Percentiles rank a stretch among this genome's conserved stretches.
These are phyloP conservation scores for Xylariales sp. DNA, from an alignment of 2,329 filamentous ascomycete species.

Conservation along the genomic window DNA sequence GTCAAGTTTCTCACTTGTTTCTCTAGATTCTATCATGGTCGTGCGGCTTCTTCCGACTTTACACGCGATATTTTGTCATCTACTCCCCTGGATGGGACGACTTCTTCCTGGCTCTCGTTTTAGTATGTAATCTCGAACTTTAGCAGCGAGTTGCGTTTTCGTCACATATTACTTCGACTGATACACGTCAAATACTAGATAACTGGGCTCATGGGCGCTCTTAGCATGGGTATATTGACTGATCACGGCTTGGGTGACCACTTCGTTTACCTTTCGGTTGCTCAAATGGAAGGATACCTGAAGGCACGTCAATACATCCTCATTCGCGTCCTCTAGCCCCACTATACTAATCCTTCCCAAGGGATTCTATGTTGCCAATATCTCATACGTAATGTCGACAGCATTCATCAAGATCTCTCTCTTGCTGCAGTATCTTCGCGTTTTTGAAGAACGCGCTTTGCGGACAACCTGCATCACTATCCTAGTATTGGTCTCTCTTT, in stretches of 20 bases:
- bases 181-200: too few relatives aligned
- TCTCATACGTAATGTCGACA: constrained; percentile 18
- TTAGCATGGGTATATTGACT: too few relatives aligned
- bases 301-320: constrained; percentile 10
- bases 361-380: constrained; percentile 19
- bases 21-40: constrained; percentile 2
- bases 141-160: too few relatives aligned
- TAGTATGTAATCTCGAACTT: too few relatives aligned
- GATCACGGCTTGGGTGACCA: constrained; percentile 15
- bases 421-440: constrained; percentile 22
- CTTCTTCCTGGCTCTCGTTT: constrained; percentile 14
- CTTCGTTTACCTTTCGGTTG: constrained; percentile 10
- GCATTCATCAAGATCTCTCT: constrained; percentile 23
- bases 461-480: neutral
- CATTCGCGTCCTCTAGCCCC: neutral
- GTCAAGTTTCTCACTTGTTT: too few relatives aligned
- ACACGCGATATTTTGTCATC: constrained; percentile 15
- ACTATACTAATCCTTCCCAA: constrained; percentile 5
- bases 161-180: too few relatives aligned
- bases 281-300: constrained; percentile 12
- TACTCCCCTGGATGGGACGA: constrained; percentile 20
- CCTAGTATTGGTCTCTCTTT: neutral
- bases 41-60: constrained; percentile 17
- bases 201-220: neutral
- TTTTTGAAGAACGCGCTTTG: constrained; percentile 11